Evolutionary conservation across 1,284 basidiomycete species (phyloP).

Genomic region (Pseudozyma sp.): DNA sequence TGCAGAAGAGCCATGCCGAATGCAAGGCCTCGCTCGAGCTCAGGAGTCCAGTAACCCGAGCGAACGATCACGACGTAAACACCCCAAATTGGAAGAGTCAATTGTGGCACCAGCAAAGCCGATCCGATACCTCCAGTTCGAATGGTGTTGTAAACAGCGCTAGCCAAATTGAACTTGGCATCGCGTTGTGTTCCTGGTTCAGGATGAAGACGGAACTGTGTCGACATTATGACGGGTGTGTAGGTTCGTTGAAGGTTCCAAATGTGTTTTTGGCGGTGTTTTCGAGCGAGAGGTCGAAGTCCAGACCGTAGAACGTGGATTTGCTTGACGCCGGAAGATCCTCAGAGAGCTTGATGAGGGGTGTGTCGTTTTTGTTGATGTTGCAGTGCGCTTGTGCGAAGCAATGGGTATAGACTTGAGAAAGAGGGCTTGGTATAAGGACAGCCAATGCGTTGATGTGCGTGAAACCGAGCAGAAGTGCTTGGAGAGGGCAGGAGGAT

Average conservation of each 20-base stretch:
- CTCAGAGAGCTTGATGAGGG: not conserved
- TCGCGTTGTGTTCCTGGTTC: slow-evolving; percentile 30
- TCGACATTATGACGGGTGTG: slow-evolving; percentile 23
- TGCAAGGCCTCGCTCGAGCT: slow-evolving; percentile 23
- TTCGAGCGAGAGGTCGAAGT: too few relatives aligned
- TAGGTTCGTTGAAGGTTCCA: not conserved
- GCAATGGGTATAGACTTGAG: not conserved
- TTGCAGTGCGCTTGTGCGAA: not conserved
- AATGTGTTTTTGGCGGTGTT: not conserved
- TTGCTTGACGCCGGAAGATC: too few relatives aligned
- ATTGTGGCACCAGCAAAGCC: slow-evolving; percentile 22
- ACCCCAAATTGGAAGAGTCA: slow-evolving; percentile 40
- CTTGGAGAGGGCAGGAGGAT: too few relatives aligned
- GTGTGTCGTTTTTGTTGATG: not conserved
- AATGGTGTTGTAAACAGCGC: slow-evolving; percentile 39
- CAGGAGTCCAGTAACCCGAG: slow-evolving; percentile 21
- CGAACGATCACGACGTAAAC: slow-evolving; percentile 31
- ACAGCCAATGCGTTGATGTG: not conserved
- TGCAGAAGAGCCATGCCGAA: slow-evolving; percentile 31
- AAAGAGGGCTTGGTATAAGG: not conserved
- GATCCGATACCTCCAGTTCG: slow-evolving; percentile 20
- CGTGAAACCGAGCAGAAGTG: too few relatives aligned
- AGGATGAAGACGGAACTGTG: slow-evolving; percentile 39
- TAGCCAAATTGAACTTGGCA: slow-evolving; percentile 16
- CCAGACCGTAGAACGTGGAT: too few relatives aligned